Evolutionary conservation across 106 monocot genomes (phyloP), one percentile per base, ranked within the genome.

Genomic region (Platanthera zijinensis): DNA sequence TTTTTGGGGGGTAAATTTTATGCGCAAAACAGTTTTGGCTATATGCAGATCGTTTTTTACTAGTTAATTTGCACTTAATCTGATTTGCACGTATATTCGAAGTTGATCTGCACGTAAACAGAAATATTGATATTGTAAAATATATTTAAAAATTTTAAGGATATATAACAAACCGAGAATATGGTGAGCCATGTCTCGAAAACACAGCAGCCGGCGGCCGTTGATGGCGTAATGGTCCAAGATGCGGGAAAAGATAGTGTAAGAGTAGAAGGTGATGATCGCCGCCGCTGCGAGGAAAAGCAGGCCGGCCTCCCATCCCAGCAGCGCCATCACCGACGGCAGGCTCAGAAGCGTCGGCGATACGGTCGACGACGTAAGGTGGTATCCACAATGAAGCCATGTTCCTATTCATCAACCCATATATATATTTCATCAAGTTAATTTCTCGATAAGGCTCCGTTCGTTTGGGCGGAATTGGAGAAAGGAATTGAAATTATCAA

Each of bases 361-460:
- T 17, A 92, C 92, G 30, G 92, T 95, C 3, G 95, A 92, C 14
- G 92, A 90, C 28, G 95, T 90, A 80, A 95, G 75, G 52, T 92
- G 95, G 79, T 92, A 95, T 11, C 90, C 92, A 50, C 92, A 92
- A 81, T 95, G 92, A 52, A 89, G 19, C 95, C 95, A 95, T 17
- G 92, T 85, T 12, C 95, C 95, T 92, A 78, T 30, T 74, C 2
- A 39, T 39, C 39, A 39, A 25, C 25, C 25, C 25, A 25, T 25
- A 0, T 25, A 0, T 25, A 25, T 25, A 25, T 25, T 25, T 25
- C 25, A 25, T 25, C 25, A 25, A 25, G 25, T 25, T 25, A 25
- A 25, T 0, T 25, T 25, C 25, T 25, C 0, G 25, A 25, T 0
- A 25, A 25, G 25, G 25, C 25, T 25, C 25, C 25, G 25, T 25